Conservation (phyloP, 371 early-diverging fungal genomes). For the Apophysomyces trapeziformis region DNA sequence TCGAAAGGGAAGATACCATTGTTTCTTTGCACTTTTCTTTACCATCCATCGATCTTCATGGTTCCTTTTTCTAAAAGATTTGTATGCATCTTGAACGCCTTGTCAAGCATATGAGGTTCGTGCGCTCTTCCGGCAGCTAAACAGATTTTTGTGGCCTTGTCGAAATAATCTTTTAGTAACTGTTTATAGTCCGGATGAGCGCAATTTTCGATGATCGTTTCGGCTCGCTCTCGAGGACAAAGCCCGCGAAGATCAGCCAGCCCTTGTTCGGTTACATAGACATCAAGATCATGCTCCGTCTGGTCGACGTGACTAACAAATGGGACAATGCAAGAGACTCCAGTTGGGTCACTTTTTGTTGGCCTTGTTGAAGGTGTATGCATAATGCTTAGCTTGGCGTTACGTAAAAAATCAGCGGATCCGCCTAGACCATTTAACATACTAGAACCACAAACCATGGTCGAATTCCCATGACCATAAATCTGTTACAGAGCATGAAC, state of each 20-base stretch:
- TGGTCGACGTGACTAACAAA: slow-evolving; percentile 35
- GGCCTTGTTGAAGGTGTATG: slow-evolving; percentile 36
- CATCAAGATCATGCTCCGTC: slow-evolving; percentile 36
- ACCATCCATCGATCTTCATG: slow-evolving; percentile 36
- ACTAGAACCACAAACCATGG: slow-evolving; percentile 32
- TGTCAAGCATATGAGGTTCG: slow-evolving; percentile 38
- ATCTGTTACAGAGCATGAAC: slow-evolving; percentile 10
- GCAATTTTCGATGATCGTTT: slow-evolving; percentile 30
- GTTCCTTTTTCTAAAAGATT: slow-evolving; percentile 32
- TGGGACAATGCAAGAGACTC: slow-evolving; percentile 33
- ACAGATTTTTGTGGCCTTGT: slow-evolving; percentile 25
- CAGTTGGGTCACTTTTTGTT: slow-evolving; percentile 29
- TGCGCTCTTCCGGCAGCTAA: slow-evolving; percentile 26
- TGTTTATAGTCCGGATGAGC: slow-evolving; percentile 32
- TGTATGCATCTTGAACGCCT: slow-evolving; percentile 36
- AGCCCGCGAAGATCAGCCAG: slow-evolving; percentile 36
- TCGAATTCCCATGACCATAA: slow-evolving; percentile 35
- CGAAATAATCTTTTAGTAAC: slow-evolving; percentile 28
- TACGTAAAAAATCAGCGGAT: slow-evolving; percentile 32
- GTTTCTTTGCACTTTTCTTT: slow-evolving; percentile 3
- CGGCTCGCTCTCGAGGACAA: slow-evolving; percentile 30
- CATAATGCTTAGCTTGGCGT: slow-evolving; percentile 35
- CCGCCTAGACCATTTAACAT: slow-evolving; percentile 38
- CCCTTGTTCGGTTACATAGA: slow-evolving; percentile 36
- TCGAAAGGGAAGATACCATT: neutral